Base-by-base conservation (phyloP, 345 rosid genomes). In the Corchorus capsularis region DNA sequence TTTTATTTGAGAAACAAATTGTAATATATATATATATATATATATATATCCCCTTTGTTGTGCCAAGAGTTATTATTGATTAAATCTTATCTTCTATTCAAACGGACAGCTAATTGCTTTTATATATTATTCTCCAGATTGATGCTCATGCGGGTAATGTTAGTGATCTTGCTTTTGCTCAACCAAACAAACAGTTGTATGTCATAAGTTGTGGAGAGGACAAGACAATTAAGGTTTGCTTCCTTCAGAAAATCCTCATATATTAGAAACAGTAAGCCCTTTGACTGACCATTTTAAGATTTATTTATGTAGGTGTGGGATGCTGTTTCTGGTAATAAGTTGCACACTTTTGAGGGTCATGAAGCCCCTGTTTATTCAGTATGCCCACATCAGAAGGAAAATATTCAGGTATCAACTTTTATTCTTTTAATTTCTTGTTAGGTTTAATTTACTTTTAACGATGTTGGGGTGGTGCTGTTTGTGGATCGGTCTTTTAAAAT, bases 331-430 rank as follows among this genome's bases (percentile, higher is more conserved):
- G 92, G 94, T 71, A 69, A 79, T 74, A 84, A 72, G 79, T 82
- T 78, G 78, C 85, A 86, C 74, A 83, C 82, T n/a, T 90, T 90
- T 85, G 90, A 90, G 82, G 94, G 93, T 67, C 93, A 89, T 80
- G 91, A 87, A 63, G 90, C 91, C 78, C 87, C 93, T 79, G 91
- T 89, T 72, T 90, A 85, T 85, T 90, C 94, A 8, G 87, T 90
- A 32, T 90, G 90, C 78, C 90, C 92, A 12, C 88, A 85, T 70
- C 85, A 87, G 67, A 90, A 90, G 82, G 92, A 88, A 76, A 87
- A 81, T 75, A 90, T 90, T 79, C 92, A 88, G 89, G 94, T 88
- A 57, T 56, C 11, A 17, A 5, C 17, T 50, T 69, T 22, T 32
- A 22, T 19, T 12, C n/a, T 12, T 67, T 45, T 6, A 12, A 46